A percentile compares a stretch with the other conserved stretches of the same genome.
Conservation (phyloP, 2,329 filamentous ascomycete species). For the Cercospora sojina region DNA sequence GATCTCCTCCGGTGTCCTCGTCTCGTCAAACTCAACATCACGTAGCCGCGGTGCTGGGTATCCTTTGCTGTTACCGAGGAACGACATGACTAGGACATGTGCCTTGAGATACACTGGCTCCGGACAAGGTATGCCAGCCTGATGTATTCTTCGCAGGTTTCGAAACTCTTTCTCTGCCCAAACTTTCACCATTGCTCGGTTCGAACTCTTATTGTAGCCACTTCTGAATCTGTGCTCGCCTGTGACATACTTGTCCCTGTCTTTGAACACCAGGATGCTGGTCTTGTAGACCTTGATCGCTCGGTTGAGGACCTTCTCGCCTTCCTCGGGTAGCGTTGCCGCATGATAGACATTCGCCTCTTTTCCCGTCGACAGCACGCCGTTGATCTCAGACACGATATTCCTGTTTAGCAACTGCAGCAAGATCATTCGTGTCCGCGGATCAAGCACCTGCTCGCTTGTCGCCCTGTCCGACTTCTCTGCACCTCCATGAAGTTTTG, state of each 20-base stretch:
- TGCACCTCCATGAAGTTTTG: slow-evolving; percentile 51
- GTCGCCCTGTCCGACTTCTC: slow-evolving; percentile 87
- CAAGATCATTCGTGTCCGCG: slow-evolving; percentile 90
- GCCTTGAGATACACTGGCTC: slow-evolving; percentile 85
- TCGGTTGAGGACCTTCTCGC: slow-evolving; percentile 63
- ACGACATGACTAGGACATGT: slow-evolving; percentile 95
- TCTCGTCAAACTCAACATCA: slow-evolving; percentile 69
- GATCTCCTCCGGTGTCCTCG: slow-evolving; percentile 52
- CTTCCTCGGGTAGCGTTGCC: slow-evolving; percentile 60
- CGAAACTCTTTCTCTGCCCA: slow-evolving; percentile 99
- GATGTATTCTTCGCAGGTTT: slow-evolving; percentile 81
- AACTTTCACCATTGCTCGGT: slow-evolving; percentile 93
- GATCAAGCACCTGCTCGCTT: slow-evolving; percentile 90
- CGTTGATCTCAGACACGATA: slow-evolving; percentile 86
- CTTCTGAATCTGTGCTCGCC: slow-evolving; percentile 90
- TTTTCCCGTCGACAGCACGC: slow-evolving; percentile 93
- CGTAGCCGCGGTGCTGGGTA: slow-evolving; percentile 84
- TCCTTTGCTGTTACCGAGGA: slow-evolving; percentile 83
- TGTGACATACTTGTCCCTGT: slow-evolving; percentile 91
- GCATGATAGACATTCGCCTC: slow-evolving; percentile 98
- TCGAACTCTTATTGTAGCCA: slow-evolving; percentile 92
- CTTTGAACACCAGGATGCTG: slow-evolving; percentile 95
- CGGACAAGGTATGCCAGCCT: slow-evolving; percentile 83
- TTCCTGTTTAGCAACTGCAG: slow-evolving; percentile 94
- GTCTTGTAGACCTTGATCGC: slow-evolving; percentile 99